Evolutionary conservation across 352 stramenopile species (phyloP).

Genomic region (Phytophthora melonis): DNA sequence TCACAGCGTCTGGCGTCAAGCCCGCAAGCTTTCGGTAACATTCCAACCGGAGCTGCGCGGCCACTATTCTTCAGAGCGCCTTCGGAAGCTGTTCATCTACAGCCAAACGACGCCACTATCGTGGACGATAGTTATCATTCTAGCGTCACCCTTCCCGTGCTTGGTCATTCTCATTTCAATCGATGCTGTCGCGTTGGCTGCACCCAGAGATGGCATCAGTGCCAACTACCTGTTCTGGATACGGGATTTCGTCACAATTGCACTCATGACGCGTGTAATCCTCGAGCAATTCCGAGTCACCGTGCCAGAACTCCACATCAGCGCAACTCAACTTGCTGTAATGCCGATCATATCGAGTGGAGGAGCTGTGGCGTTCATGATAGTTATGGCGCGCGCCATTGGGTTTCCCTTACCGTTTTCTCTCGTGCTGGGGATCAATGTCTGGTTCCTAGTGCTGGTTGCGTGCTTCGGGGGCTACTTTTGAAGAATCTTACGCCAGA

Average conservation of each 20-base stretch:
- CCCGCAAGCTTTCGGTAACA: neutral
- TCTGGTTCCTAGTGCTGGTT: conserved; percentile 28
- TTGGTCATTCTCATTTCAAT: conserved; percentile 31
- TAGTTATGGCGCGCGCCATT: conserved; percentile 25
- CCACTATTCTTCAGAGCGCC: conserved; percentile 43
- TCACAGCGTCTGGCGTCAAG: neutral
- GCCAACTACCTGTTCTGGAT: conserved; percentile 46
- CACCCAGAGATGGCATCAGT: conserved; percentile 16
- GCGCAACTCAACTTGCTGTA: neutral
- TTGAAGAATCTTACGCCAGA: conserved; percentile 15
- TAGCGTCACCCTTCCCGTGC: conserved; percentile 36
- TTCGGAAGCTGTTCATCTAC: neutral
- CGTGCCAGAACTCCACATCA: conserved; percentile 10
- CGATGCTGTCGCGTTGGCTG: neutral
- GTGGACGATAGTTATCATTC: conserved; percentile 2
- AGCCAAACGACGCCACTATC: neutral
- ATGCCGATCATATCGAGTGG: conserved; percentile 15
- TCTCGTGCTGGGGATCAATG: conserved; percentile 23
- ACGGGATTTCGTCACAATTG: conserved; percentile 33
- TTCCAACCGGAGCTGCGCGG: conserved; percentile 48
- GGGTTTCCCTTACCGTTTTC: conserved; percentile 54
- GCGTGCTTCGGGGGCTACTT: conserved; percentile 29
- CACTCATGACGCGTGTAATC: conserved; percentile 39
- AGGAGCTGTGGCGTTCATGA: conserved; percentile 12
- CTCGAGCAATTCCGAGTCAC: conserved; percentile 39